These are phyloP conservation scores for Phaeomoniella chlamydospora DNA, from an alignment of 2,329 filamentous ascomycete species.

Conservation along the genomic window DNA sequence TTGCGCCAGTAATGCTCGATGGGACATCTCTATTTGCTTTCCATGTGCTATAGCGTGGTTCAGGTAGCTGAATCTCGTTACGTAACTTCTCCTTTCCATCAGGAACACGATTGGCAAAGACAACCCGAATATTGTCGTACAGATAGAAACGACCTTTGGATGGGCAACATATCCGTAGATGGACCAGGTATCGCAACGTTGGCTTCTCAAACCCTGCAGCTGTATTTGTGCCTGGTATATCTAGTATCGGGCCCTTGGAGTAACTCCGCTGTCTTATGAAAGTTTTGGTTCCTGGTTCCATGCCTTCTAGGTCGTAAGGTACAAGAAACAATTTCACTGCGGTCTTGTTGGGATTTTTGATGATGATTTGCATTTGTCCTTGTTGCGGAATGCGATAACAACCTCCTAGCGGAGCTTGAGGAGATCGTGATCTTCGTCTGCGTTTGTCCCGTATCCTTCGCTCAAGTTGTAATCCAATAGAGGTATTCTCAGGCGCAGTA, in stretches of 20 bases:
- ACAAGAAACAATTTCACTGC: slow-evolving; percentile 92
- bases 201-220: slow-evolving; percentile 42
- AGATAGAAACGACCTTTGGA: slow-evolving; percentile 73
- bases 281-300: slow-evolving; percentile 89
- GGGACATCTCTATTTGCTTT: slow-evolving; percentile 43
- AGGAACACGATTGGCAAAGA: slow-evolving; percentile 91
- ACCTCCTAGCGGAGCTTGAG: slow-evolving; percentile 64
- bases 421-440: slow-evolving; percentile 44
- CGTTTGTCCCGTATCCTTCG: slow-evolving; percentile 37
- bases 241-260: slow-evolving; percentile 71
- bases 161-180: slow-evolving; percentile 84
- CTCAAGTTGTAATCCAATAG: slow-evolving; percentile 15
- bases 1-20: slow-evolving; percentile 30
- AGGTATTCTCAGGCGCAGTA: slow-evolving; percentile 7
- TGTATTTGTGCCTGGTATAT: slow-evolving; percentile 19
- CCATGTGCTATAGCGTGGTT: slow-evolving; percentile 75
- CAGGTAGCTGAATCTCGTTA: slow-evolving; percentile 79
- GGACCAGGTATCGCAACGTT: slow-evolving; percentile 75
- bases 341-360: slow-evolving; percentile 97
- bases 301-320: slow-evolving; percentile 80
- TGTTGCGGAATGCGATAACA: slow-evolving; percentile 89
- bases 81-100: slow-evolving; percentile 86
- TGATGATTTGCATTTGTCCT: slow-evolving; percentile 88
- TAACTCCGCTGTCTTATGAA: slow-evolving; percentile 92
- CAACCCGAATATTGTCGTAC: slow-evolving; percentile 82